Percentiles rank a stretch among this genome's conserved stretches.
Conservation (phyloP, 345 rosid species). For the Pistacia vera region DNA sequence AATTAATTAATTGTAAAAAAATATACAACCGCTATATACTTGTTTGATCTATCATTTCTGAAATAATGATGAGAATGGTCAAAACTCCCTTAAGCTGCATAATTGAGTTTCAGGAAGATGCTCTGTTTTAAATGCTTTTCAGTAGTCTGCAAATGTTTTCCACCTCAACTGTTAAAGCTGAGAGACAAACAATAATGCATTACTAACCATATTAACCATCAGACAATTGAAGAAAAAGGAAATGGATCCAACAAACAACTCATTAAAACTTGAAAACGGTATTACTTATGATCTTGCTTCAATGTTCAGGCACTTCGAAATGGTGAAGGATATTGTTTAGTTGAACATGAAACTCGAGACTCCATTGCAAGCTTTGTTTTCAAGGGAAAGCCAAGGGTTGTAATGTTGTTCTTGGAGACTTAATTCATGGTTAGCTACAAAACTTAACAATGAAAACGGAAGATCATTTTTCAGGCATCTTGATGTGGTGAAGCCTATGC, state of each 20-base stretch:
- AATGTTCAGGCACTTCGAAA: neutral
- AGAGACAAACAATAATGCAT: no score
- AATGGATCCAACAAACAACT: conserved; percentile 14
- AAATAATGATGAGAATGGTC: no score
- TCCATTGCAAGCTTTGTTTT: conserved; percentile 23
- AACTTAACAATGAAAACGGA: conserved; percentile 6
- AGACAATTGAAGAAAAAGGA: neutral
- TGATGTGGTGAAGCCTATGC: conserved; percentile 10
- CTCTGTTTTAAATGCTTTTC: no score
- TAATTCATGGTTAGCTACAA: conserved; percentile 8
- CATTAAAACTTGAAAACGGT: neutral
- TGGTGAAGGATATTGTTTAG: conserved; percentile 17
- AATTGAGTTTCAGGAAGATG: no score
- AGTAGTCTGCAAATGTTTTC: no score
- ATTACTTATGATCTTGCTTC: conserved; percentile 12
- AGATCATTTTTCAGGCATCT: conserved; percentile 13
- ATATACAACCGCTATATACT: no score
- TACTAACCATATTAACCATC: no score
- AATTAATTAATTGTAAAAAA: no score
- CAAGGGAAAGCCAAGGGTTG: conserved; percentile 7
- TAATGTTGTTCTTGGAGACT: conserved; percentile 12
- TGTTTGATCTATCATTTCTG: no score
- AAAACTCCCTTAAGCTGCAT: no score
- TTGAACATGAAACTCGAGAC: conserved; percentile 17
- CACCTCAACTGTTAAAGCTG: no score